These are phyloP conservation scores for Arthonia radiata DNA, from an alignment of 495 filamentous ascomycete species.

Conservation along the genomic window DNA sequence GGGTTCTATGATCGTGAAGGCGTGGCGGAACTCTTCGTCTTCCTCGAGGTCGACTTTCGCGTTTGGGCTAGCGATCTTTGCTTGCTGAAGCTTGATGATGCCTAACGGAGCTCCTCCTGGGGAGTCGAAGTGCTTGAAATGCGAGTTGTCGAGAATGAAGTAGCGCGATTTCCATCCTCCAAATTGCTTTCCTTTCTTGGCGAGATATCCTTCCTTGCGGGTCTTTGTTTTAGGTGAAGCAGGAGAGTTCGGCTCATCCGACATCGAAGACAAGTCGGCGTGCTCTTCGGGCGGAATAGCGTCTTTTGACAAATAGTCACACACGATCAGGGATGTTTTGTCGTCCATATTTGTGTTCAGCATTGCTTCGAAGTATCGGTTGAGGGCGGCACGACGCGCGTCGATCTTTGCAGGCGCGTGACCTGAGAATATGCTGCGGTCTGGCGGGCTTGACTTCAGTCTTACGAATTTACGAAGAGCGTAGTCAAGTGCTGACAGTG, in stretches of 20 bases:
- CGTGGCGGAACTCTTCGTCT: slow-evolving; percentile 90
- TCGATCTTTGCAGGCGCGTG: slow-evolving; percentile 90
- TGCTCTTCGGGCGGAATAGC: slow-evolving; percentile 22
- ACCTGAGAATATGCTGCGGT: slow-evolving; percentile 65
- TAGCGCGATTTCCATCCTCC: slow-evolving; percentile 97
- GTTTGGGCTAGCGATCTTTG: slow-evolving; percentile 59
- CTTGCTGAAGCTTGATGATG: slow-evolving; percentile 72
- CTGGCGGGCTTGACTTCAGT: too few species aligned
- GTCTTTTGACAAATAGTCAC: slow-evolving; percentile 69
- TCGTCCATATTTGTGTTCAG: slow-evolving; percentile 64
- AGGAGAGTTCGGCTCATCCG: too few species aligned
- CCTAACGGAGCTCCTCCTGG: slow-evolving; percentile 74
- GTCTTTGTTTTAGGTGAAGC: slow-evolving; percentile 37
- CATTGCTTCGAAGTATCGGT: slow-evolving; percentile 62
- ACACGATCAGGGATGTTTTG: slow-evolving; percentile 52
- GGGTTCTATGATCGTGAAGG: slow-evolving; percentile 80
- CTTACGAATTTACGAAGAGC: slow-evolving; percentile 46
- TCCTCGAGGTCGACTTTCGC: slow-evolving; percentile 36
- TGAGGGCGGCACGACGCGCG: slow-evolving; percentile 54
- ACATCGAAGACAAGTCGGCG: too few species aligned
- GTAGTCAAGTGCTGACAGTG: slow-evolving; percentile 60
- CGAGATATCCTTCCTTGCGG: slow-evolving; percentile 74
- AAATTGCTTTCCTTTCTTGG: slow-evolving; percentile 93
- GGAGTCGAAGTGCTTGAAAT: slow-evolving; percentile 75
- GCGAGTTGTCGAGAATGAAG: slow-evolving; percentile 74